Percentiles rank a stretch among this genome's conserved stretches.
Evolutionary conservation across 2,329 filamentous ascomycete species (phyloP).

Genomic region (Scolecobasidium constrictum): DNA sequence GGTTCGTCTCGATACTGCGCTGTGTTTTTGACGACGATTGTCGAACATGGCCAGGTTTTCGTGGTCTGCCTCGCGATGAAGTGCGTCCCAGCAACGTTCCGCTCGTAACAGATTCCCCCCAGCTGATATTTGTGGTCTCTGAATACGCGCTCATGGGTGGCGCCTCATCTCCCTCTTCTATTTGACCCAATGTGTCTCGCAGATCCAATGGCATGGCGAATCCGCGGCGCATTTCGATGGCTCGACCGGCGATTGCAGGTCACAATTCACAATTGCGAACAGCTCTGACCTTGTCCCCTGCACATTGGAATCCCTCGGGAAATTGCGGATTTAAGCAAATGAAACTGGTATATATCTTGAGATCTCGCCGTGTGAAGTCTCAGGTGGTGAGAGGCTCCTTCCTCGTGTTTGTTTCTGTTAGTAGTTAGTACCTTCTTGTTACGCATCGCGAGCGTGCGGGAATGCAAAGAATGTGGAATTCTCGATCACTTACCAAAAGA

Average conservation of each 20-base stretch:
- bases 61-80: neutral
- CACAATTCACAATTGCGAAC: neutral
- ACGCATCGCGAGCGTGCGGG: too few relatives aligned
- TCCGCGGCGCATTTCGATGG: neutral
- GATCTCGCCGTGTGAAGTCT: neutral
- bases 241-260: neutral
- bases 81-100: neutral
- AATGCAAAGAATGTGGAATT: too few relatives aligned
- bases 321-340: neutral
- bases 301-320: neutral
- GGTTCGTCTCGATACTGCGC: neutral
- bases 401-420: neutral
- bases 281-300: neutral
- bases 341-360: neutral
- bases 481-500: too few relatives aligned
- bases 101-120: neutral
- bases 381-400: neutral
- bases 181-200: neutral
- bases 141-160: neutral
- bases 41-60: neutral
- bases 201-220: neutral
- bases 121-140: neutral
- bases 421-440: too few relatives aligned
- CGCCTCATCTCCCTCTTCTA: neutral
- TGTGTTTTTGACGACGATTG: neutral